Base-by-base conservation (phyloP, 306 rosid species). In the Abrus pulchellus region DNA sequence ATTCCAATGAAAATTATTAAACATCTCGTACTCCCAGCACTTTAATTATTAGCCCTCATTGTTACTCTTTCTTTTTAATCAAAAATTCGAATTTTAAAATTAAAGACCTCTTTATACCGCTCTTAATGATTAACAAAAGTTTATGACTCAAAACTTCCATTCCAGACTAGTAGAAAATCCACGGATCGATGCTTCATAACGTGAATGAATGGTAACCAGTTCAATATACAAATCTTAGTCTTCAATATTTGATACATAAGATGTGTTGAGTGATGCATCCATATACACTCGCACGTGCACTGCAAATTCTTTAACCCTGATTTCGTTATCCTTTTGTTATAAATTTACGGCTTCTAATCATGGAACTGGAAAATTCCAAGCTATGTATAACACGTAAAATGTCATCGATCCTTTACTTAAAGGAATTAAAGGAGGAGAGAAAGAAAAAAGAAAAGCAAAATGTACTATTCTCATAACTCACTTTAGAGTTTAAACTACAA, bases 381-480 rank as follows among this genome's bases (percentile, higher is more conserved):
- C 5, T 41, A 57, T 67, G 29, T 10, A 5, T 28, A 66, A 40
- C 48, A 54, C 49, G 48, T 78, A 67, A 54, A 77, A 77, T 67
- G 76, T 55, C 28, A 5, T 45, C 62, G 61, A 79, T 68, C 62
- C 83, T 57, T 68, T 79, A 20, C 77, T 79, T 29, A 70, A 69
- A 57, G 34, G 71, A 60, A 33, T 11, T 20, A 59, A 79, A 69
- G 33, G 70, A 12, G 1, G 8, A 4, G 40, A 20, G 27, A 33
- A 56, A 50, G 1, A 66, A 14, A 44, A 66, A 52, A 61, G 11
- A 34, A 50, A 54, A 77, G 45, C 13, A 6, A 55, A 45, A 45
- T 34, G 40, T 57, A 6, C 43, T 9, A 13, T 34, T 52, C 33
- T 29, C 67, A 0, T 5, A 28, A 29, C 13, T 52, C 55, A 13